phyloP scores from a whole-genome alignment of 208 protist genomes.

The Trypanosoma brucei region DNA sequence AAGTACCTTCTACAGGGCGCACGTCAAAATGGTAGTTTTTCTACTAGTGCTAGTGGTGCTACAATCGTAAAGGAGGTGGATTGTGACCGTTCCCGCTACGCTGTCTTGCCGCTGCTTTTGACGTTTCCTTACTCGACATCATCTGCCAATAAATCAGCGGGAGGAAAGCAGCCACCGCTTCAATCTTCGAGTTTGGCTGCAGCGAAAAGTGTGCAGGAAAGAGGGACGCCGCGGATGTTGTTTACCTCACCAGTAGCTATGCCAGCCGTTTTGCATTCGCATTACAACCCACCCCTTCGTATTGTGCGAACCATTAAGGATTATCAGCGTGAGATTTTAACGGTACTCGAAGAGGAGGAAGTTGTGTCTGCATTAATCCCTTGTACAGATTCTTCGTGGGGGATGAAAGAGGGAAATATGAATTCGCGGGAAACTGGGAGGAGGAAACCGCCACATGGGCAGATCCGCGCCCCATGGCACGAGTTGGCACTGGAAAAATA shows the following conservation, averaged over 20 bases:
- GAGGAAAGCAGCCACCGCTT: neutral
- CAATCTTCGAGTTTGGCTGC: neutral
- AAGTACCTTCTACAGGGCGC: slow-evolving; percentile 6
- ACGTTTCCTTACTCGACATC: slow-evolving; percentile 4
- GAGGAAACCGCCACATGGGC: neutral
- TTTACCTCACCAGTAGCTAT: slow-evolving; percentile 2
- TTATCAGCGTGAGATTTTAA: slow-evolving; percentile 10
- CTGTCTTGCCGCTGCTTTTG: slow-evolving; percentile 34
- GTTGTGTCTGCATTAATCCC: neutral
- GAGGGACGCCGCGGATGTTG: slow-evolving; percentile 16
- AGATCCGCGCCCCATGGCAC: neutral
- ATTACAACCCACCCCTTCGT: slow-evolving; percentile 10
- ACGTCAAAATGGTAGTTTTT: neutral
- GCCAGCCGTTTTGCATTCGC: neutral
- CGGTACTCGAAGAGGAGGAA: slow-evolving; percentile 4
- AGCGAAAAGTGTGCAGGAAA: slow-evolving; percentile 8
- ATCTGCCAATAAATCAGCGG: slow-evolving; percentile 1
- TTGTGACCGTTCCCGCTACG: slow-evolving; percentile 26
- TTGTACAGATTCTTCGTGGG: neutral
- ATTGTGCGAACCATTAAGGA: slow-evolving; percentile 4
- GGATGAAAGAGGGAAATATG: neutral
- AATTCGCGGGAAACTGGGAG: neutral
- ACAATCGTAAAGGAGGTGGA: slow-evolving; percentile 17
- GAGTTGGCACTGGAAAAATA: slow-evolving; percentile 16
- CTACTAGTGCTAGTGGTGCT: neutral